phyloP scores from a whole-genome alignment of 2,329 filamentous ascomycete genomes.

The Orbilia javanica region DNA sequence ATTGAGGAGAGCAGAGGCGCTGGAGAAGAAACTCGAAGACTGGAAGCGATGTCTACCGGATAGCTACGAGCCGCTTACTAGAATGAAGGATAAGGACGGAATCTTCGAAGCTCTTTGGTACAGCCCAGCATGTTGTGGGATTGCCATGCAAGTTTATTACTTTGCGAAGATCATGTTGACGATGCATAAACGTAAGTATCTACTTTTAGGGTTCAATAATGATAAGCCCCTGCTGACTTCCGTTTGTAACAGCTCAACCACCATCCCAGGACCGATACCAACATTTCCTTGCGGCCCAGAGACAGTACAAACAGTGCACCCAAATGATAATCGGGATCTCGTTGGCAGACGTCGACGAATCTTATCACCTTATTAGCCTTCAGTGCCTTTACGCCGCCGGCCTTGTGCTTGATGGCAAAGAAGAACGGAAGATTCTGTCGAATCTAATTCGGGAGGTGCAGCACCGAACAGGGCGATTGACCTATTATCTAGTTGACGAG shows the following conservation, averaged over 20 bases:
- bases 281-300: constrained; percentile 53
- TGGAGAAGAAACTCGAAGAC: constrained; percentile 55
- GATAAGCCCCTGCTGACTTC: constrained; percentile 6
- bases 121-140: constrained; percentile 53
- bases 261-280: constrained; percentile 55
- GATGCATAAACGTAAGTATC: constrained; percentile 56
- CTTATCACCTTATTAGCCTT: constrained; percentile 50
- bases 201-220: not conserved
- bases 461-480: constrained; percentile 48
- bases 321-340: constrained; percentile 57
- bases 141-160: constrained; percentile 54
- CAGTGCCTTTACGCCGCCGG: constrained; percentile 56
- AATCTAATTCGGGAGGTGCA: constrained; percentile 50
- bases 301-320: constrained; percentile 47
- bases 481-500: constrained; percentile 53
- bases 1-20: constrained; percentile 37
- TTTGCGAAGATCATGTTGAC: constrained; percentile 56
- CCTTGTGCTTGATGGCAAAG: constrained; percentile 53
- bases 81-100: constrained; percentile 53
- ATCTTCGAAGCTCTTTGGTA: constrained; percentile 56
- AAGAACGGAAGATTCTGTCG: constrained; percentile 48
- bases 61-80: constrained; percentile 52
- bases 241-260: constrained; percentile 32
- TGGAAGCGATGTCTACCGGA: constrained; percentile 55
- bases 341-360: constrained; percentile 49